These are phyloP conservation scores for Beverwykella pulmonaria DNA, from an alignment of 495 filamentous ascomycete genomes.

Conservation along the genomic window DNA sequence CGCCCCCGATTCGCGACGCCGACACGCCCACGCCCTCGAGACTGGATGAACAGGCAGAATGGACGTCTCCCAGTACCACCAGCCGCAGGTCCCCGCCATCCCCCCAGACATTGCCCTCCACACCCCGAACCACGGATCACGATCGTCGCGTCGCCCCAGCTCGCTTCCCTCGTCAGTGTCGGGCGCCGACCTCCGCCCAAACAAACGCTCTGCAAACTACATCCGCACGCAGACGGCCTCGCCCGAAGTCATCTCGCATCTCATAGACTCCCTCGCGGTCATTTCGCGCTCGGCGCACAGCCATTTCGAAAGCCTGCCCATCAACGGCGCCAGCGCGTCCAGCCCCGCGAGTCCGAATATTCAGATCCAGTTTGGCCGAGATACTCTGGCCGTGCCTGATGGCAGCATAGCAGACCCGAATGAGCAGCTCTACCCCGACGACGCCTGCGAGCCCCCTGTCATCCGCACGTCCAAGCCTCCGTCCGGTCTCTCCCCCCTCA, in stretches of 20 bases:
- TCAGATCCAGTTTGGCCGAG: conserved; percentile 39
- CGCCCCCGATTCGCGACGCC: conserved; percentile 1
- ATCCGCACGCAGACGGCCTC: conserved; percentile 66
- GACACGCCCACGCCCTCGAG: not conserved
- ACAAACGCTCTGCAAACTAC: conserved; percentile 47
- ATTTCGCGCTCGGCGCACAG: conserved; percentile 76
- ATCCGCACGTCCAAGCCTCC: conserved; percentile 85
- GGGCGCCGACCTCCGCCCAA: conserved; percentile 25
- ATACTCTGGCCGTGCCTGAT: conserved; percentile 39
- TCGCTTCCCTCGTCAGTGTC: conserved; percentile 20
- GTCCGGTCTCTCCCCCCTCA: conserved; percentile 68
- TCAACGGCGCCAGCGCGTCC: conserved; percentile 46
- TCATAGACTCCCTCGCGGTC: conserved; percentile 88
- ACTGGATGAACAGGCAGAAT: conserved; percentile 31
- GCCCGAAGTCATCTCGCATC: conserved; percentile 88
- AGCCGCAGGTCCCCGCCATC: conserved; percentile 23
- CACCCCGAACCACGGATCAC: conserved; percentile 2
- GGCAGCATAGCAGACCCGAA: conserved; percentile 74
- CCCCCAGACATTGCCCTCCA: conserved; percentile 16
- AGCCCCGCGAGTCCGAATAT: conserved; percentile 44
- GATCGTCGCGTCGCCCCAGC: conserved; percentile 27
- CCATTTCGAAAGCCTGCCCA: conserved; percentile 68
- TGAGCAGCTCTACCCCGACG: conserved; percentile 62
- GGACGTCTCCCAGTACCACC: conserved; percentile 25
- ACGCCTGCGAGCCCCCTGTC: conserved; percentile 79